Base-by-base conservation (phyloP, 139 green algal species). In the Picochlorum costavermella region DNA sequence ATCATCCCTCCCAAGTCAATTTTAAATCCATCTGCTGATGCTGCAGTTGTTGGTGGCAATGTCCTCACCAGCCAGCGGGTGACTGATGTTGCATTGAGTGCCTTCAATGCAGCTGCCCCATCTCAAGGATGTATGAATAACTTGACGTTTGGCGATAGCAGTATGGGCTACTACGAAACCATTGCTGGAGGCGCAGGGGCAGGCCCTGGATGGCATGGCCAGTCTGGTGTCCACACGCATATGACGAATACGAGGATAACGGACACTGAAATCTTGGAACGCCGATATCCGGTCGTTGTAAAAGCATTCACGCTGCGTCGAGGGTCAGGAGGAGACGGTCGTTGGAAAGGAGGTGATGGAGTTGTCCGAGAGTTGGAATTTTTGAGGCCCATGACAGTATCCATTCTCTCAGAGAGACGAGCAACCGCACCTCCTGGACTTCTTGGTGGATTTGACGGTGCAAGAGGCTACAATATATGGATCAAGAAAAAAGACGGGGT, bases 171-270 rank as follows among this genome's bases (percentile, higher is more conserved):
- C 79, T 98, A 98, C 72, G 93, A 98, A 76, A 98, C 93, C 2
- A 92, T 98, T 20, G 90, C 84, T 0, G 93, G 93, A 5, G 93
- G 93, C 5, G 83, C 84, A 0, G 93, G 93, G 8, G 93, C 93
- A 8, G 93, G 93, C 0, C 86, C 90, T 0, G 75, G 75, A 16
- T 98, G 89, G 89, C 65, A 91, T 36, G 93, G 93, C 20, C 84
- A 84, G 56, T 85, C 69, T 69, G 93, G 88, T 3, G 89, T 98
- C 60, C 93, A 98, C 74, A 95, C 83, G 1, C 93, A 98, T 86
- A 98, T 98, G 93, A 98, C 93, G 71, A 98, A 98, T 80, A 97
- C 92, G 12, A 83, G 91, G 29, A 96, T 97, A 78, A 98, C 92
- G 1, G 84, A 94, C 65, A 88, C 90, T 2, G 92, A 98, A 68